phyloP scores from a whole-genome alignment of 352 stramenopile species.

The Hyaloperonospora brassicae region DNA sequence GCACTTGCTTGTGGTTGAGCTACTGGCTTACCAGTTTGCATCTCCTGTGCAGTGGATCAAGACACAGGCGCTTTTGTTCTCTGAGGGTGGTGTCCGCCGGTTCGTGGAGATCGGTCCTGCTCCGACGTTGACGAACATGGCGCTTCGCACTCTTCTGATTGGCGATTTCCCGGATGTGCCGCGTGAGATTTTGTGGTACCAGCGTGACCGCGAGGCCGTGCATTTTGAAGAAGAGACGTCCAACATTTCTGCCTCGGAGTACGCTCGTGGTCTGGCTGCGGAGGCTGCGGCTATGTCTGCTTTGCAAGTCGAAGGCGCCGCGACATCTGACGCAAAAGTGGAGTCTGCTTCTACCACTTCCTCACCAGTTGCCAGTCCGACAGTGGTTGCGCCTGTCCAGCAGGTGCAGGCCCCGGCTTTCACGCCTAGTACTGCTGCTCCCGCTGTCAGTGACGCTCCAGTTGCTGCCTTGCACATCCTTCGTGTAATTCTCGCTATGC shows the following conservation, averaged over 20 bases:
- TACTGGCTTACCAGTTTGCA: conserved; percentile 85
- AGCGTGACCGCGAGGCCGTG: conserved; percentile 71
- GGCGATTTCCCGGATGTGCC: conserved; percentile 47
- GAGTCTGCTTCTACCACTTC: conserved; percentile 28
- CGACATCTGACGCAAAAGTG: conserved; percentile 25
- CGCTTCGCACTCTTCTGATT: conserved; percentile 58
- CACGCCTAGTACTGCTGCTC: conserved; percentile 10
- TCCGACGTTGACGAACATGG: conserved; percentile 82
- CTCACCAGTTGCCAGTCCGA: conserved; percentile 22
- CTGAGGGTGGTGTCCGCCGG: conserved; percentile 42
- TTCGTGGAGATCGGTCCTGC: conserved; percentile 81
- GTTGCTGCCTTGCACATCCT: conserved; percentile 61
- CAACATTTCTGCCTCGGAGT: conserved; percentile 62
- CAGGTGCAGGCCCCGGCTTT: conserved; percentile 16
- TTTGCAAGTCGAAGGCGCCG: conserved; percentile 36
- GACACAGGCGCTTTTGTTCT: conserved; percentile 74
- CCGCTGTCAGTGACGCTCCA: conserved; percentile 42
- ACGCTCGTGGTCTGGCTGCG: conserved; percentile 28
- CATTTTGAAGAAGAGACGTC: conserved; percentile 67
- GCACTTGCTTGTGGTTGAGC: conserved; percentile 74
- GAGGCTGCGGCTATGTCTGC: conserved; percentile 27
- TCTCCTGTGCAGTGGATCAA: conserved; percentile 87
- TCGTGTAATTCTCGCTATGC: conserved; percentile 62
- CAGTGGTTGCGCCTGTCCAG: conserved; percentile 16
- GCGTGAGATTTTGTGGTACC: conserved; percentile 77